phyloP scores from a whole-genome alignment of 257 asterid genomes.

The Solanum lycopersicoides region DNA sequence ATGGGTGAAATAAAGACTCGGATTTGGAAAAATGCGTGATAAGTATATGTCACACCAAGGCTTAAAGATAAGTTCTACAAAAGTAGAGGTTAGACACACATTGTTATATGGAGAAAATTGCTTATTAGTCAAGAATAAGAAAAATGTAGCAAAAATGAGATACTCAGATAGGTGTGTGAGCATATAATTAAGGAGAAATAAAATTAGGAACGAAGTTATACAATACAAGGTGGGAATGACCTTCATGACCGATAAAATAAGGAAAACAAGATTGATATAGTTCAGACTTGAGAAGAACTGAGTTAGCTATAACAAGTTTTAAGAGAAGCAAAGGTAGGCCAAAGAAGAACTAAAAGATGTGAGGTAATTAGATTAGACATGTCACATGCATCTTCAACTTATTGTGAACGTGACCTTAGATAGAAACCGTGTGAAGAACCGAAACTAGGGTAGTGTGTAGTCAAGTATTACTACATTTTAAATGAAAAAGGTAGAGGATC shows the following conservation, averaged over 20 bases:
- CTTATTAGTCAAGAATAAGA: background rate
- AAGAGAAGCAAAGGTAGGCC: too few relatives aligned
- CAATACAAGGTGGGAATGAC: background rate
- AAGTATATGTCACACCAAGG: too few relatives aligned
- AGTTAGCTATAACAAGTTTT: background rate
- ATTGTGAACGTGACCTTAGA: too few relatives aligned
- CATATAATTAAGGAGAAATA: background rate
- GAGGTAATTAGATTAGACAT: too few relatives aligned
- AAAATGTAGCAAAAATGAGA: background rate
- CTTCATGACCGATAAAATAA: too few relatives aligned
- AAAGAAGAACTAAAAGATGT: too few relatives aligned
- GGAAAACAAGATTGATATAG: background rate
- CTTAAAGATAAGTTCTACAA: background rate
- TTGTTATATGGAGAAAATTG: background rate
- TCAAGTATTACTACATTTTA: background rate
- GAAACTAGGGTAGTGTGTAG: too few relatives aligned
- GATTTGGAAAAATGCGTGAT: background rate
- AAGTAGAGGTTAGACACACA: rapidly evolving
- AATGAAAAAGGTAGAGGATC: background rate
- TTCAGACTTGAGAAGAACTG: background rate
- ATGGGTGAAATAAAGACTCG: background rate
- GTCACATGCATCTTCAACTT: too few relatives aligned
- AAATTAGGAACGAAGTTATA: background rate
- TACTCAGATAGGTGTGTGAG: background rate
- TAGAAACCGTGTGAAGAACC: too few relatives aligned